Percentiles rank a stretch among this genome's conserved stretches.
These are phyloP conservation scores for Chaetomiaceae sp. DNA, from an alignment of 2,329 filamentous ascomycete species.

Conservation along the genomic window DNA sequence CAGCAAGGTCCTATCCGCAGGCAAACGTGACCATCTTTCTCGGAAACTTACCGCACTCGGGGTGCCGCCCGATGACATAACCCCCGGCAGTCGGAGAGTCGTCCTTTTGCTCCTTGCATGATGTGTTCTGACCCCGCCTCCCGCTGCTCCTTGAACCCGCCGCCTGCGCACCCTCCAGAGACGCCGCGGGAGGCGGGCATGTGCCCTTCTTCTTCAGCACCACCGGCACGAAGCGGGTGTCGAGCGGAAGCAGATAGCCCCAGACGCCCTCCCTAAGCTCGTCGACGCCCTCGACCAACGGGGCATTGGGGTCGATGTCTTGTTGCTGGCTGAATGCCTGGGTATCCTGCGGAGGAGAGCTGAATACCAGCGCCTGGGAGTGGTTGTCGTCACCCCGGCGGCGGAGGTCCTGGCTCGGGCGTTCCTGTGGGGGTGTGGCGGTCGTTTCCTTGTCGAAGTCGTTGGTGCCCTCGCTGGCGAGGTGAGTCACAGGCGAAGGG, in stretches of 20 bases:
- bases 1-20: conserved; percentile 17
- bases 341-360: conserved; percentile 62
- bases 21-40: neutral
- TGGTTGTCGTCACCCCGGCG: conserved; percentile 47
- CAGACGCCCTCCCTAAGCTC: conserved; percentile 83
- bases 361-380: conserved; percentile 41
- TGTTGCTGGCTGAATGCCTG: conserved; percentile 81
- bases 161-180: conserved; percentile 32
- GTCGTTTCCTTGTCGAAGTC: conserved; percentile 66
- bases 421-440: conserved; percentile 61
- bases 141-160: conserved; percentile 30
- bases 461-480: conserved; percentile 51
- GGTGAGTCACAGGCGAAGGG: conserved; percentile 74
- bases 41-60: conserved; percentile 74
- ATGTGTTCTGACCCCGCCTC: conserved; percentile 42
- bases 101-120: conserved; percentile 53
- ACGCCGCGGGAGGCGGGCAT: conserved; percentile 57
- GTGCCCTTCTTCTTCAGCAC: conserved; percentile 70
- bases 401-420: conserved; percentile 51
- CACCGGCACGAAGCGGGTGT: conserved; percentile 61
- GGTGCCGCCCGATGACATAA: conserved; percentile 87
- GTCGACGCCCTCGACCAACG: conserved; percentile 78
- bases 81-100: conserved; percentile 67
- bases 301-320: conserved; percentile 60
- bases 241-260: conserved; percentile 87